Conservation (phyloP, 768 basidiomycete genomes). For the Podaxis sp. region DNA sequence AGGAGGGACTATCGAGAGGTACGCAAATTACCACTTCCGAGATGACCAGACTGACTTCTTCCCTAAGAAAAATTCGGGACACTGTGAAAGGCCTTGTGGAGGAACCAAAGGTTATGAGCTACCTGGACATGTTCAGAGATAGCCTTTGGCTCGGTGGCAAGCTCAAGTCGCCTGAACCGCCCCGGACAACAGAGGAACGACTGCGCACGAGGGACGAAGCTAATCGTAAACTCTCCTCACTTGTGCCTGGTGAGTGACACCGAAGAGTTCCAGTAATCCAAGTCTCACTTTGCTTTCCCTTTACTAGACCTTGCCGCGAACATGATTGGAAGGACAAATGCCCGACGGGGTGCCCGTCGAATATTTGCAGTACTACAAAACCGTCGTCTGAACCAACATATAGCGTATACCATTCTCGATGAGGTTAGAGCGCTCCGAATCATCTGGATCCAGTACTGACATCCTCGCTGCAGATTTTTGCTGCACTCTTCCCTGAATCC, state of each 20-base stretch:
- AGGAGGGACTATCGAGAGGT: slow-evolving; percentile 96
- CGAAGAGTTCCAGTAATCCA: background rate
- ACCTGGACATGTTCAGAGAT: slow-evolving; percentile 68
- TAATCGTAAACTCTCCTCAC: slow-evolving; percentile 82
- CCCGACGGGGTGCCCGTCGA: slow-evolving; percentile 86
- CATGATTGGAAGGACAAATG: slow-evolving; percentile 97
- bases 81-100: slow-evolving; percentile 63
- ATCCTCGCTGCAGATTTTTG: slow-evolving; percentile 42
- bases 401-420: slow-evolving; percentile 84
- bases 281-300: slow-evolving; percentile 5
- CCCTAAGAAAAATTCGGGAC: slow-evolving; percentile 81
- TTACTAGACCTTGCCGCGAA: slow-evolving; percentile 86
- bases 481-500: slow-evolving; percentile 59
- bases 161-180: slow-evolving; percentile 53
- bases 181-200: slow-evolving; percentile 84
- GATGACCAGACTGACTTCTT: slow-evolving; percentile 9
- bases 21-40: slow-evolving; percentile 21
- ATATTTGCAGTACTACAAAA: slow-evolving; percentile 96
- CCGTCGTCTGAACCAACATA: slow-evolving; percentile 90
- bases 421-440: slow-evolving; percentile 56
- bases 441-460: background rate
- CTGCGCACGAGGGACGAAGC: slow-evolving; percentile 80
- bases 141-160: slow-evolving; percentile 86
- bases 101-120: slow-evolving; percentile 67
- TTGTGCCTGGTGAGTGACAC: slow-evolving; percentile 76